phyloP scores from a whole-genome alignment of 257 asterid species.

The Solanum microdontum region DNA sequence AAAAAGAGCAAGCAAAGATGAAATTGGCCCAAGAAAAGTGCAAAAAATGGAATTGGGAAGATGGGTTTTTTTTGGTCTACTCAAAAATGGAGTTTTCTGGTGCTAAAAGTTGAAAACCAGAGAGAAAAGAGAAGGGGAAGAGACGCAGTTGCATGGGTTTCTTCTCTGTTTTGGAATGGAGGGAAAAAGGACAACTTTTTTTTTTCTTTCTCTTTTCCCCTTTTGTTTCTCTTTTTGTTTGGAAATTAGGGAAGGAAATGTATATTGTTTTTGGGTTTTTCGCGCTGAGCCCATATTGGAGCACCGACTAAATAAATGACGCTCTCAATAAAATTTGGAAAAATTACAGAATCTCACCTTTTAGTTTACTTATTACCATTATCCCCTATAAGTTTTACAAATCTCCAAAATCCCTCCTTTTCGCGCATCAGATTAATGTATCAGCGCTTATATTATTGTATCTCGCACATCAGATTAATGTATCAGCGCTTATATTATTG shows the following conservation, averaged over 20 bases:
- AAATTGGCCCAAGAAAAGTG: not conserved
- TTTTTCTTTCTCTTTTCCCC: not conserved
- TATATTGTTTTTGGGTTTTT: too few relatives aligned
- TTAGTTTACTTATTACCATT: too few relatives aligned
- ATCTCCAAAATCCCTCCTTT: too few relatives aligned
- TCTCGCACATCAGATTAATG: too few relatives aligned
- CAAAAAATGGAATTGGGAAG: not conserved
- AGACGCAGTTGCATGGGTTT: not conserved
- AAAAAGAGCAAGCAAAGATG: not conserved
- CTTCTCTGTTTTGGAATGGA: not conserved
- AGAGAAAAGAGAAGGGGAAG: not conserved
- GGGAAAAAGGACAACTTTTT: not conserved
- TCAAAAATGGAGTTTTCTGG: not conserved
- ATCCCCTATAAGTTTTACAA: too few relatives aligned
- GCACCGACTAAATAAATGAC: too few relatives aligned
- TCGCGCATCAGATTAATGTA: too few relatives aligned
- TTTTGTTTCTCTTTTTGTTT: not conserved
- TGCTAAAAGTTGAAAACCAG: not conserved
- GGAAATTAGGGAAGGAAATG: not conserved
- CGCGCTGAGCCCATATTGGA: too few relatives aligned
- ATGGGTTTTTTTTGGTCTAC: not conserved
- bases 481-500: too few relatives aligned
- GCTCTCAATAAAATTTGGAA: rapidly evolving
- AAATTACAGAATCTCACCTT: too few relatives aligned
- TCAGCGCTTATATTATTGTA: too few relatives aligned